Conservation (phyloP, 2,329 filamentous ascomycete species). For the Cercospora zeae-maydis region DNA sequence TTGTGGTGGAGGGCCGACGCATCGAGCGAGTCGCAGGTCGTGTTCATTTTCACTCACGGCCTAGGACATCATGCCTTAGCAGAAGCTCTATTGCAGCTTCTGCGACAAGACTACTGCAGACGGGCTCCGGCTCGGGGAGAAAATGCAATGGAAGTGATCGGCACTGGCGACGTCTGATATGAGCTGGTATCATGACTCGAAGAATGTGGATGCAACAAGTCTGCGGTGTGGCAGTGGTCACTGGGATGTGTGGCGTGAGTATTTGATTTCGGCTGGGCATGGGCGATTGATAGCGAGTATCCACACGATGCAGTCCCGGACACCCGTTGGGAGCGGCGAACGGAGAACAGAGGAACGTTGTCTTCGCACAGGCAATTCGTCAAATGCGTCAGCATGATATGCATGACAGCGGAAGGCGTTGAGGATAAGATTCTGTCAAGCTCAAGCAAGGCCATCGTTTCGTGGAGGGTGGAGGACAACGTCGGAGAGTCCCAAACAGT, state of each 20-base stretch:
- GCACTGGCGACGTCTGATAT: not conserved
- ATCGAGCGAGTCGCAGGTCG: not conserved
- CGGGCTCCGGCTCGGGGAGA: not conserved
- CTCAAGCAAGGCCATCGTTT: constrained; percentile 1
- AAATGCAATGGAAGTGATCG: constrained; percentile 3
- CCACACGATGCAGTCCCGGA: not conserved
- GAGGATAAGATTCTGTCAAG: constrained; percentile 10
- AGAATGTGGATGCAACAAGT: not conserved
- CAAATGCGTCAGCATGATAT: not conserved
- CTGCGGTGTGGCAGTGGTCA: not conserved
- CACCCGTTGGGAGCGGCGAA: not conserved
- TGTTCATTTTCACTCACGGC: not conserved
- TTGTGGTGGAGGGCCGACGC: not conserved
- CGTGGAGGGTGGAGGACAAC: not conserved
- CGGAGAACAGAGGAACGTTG: too few species aligned
- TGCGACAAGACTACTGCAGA: constrained; percentile 2
- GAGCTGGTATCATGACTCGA: constrained; percentile 2
- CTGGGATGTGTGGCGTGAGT: too few species aligned
- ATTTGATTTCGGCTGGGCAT: too few species aligned
- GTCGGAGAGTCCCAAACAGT: not conserved
- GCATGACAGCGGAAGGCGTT: constrained; percentile 1
- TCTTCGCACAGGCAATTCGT: not conserved
- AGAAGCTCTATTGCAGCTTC: constrained; percentile 6
- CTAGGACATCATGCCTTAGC: constrained; percentile 4
- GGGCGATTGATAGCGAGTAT: too few species aligned